Evolutionary conservation across 257 asterid genomes (phyloP).

Genomic region (Ocimum tenuiflorum): DNA sequence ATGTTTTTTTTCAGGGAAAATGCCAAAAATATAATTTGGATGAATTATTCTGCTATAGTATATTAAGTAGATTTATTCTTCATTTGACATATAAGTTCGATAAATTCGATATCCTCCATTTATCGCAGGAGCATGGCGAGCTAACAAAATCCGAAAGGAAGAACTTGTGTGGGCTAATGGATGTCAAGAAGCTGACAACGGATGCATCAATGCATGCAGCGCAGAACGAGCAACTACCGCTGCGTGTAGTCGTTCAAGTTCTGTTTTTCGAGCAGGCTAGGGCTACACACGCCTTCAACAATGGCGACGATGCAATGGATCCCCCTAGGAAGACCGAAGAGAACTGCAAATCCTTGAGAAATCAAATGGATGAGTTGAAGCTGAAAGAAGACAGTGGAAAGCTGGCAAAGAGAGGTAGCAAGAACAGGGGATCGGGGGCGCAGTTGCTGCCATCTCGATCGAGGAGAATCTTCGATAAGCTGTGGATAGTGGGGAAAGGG

Average conservation of each 20-base stretch:
- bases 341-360: conserved; percentile 43
- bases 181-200: conserved; percentile 55
- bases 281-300: conserved; percentile 38
- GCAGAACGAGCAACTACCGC: conserved; percentile 79
- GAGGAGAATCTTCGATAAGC: conserved; percentile 69
- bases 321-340: conserved; percentile 30
- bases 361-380: conserved; percentile 44
- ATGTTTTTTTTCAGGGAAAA: too few relatives aligned
- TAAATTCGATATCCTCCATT: neutral
- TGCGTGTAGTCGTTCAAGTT: conserved; percentile 76
- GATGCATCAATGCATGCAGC: conserved; percentile 85
- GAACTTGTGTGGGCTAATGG: conserved; percentile 64
- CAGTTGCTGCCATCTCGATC: conserved; percentile 83
- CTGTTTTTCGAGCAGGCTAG: conserved; percentile 69
- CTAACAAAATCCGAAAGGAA: conserved; percentile 67
- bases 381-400: conserved; percentile 43
- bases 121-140: conserved; percentile 48
- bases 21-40: too few relatives aligned
- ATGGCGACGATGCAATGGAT: conserved; percentile 25
- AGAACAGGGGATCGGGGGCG: conserved; percentile 39
- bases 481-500: conserved; percentile 68
- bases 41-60: too few relatives aligned
- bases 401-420: conserved; percentile 39
- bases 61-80: too few relatives aligned
- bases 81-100: neutral